Base-by-base conservation (phyloP, 345 rosid genomes). In the Geranium rotundifolium region DNA sequence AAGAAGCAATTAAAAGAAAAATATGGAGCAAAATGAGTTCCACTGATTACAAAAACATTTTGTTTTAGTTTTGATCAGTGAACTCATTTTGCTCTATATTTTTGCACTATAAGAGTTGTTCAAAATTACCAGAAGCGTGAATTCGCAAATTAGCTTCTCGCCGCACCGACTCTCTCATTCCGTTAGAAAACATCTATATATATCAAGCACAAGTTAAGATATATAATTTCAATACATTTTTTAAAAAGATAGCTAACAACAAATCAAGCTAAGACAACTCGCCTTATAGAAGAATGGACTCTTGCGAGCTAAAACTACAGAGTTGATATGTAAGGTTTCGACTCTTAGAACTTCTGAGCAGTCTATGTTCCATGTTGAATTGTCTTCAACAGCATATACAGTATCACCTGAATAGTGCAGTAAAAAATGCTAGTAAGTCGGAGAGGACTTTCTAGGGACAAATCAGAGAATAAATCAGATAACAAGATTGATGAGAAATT, bases 221-320 rank as follows among this genome's bases (percentile, higher is more conserved):
- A n/a, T n/a, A 54, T n/a, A 55, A 54, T 56, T 30, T 14, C 13
- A 31, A 0, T 30, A 29, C n/a, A 23, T 23, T 23, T 23, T 23
- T 2, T n/a, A 29, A 57, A 29, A 17, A 31, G 13, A 23, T 1
- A 54, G 18, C n/a, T 15, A 29, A 29, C 17, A 31, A 39, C 54
- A 23, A 55, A 17, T 61, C n/a, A n/a, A 27, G 17, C 37, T 30
- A 57, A 56, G 18, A n/a, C 29, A 20, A 10, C 57, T 58, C 60
- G 86, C 96, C 91, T 85, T 85, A 65, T 76, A 81, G 57, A 91
- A 91, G 73, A 87, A 87, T 0, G 86, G 89, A 59, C 95, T 89
- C 72, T 19, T 76, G 58, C 19, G 76, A 64, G 52, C 27, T 23
- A 23, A 77, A 64, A 89, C 77, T 2, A 85, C 80, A 57, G 98